Evolutionary conservation across 495 filamentous ascomycete genomes (phyloP), one percentile per base, ranked within the genome.

Genomic region (Pyrenula massariospora): DNA sequence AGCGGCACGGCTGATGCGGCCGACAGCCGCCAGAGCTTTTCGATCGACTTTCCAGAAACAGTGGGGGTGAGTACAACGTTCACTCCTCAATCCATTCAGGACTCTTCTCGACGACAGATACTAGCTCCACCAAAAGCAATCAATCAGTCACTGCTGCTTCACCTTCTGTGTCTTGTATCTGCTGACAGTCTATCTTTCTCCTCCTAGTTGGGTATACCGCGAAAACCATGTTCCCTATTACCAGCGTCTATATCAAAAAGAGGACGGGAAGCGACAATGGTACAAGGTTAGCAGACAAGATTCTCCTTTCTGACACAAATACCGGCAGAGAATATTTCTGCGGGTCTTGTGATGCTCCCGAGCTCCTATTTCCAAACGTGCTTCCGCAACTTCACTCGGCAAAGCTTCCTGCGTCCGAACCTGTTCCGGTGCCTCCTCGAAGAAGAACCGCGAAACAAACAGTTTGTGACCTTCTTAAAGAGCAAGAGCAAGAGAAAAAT

Each of bases 181-280:
- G 15, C 31, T 42, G 31, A 5, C 31, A 42, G 31, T 5, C 8
- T 42, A 42, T 42, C 15, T 22, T 50, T 36, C 8, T 59, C 58
- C 19, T 3, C 62, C 25, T 65, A 85, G 85, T 68, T 76, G 85
- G 70, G 62, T 91, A 77, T 77, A 89, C 83, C 87, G 86, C 70
- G 78, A 82, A 69, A 96, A 96, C 82, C 83, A 82, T 68, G 91
- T 95, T 65, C 88, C 84, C 31, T 71, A 85, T 68, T 86, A 89
- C 73, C 91, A 96, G 79, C 77, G 82, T 60, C 71, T 86, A 50
- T 92, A 89, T 77, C 90, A 95, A 75, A 74, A 78, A 52, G 82
- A 91, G 63, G 87, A 88, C 71, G 84, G 89, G 66, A 75, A 84
- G 63, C 83, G 91, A 68, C 75, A 90, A 71, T 95, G 90, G 90